Evolutionary conservation across 768 basidiomycete species (phyloP).

Genomic region (Pisolithus sp.): DNA sequence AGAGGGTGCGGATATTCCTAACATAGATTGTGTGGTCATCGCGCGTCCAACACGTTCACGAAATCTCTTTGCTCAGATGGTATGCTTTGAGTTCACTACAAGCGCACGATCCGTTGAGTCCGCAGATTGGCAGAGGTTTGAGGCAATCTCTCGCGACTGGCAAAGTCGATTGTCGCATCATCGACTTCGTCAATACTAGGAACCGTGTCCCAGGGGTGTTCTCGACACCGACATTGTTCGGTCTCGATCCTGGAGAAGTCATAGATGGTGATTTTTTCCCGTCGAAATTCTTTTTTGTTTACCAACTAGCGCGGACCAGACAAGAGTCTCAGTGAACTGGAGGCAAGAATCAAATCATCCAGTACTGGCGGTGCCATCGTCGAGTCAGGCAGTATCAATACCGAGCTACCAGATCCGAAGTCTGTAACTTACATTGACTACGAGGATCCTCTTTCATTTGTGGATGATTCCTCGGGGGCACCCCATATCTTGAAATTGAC

Average conservation of each 20-base stretch:
- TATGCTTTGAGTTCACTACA: slow-evolving; percentile 23
- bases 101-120: neutral
- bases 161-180: slow-evolving; percentile 79
- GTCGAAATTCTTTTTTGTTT: neutral
- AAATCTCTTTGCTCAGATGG: slow-evolving; percentile 93
- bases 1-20: slow-evolving; percentile 92
- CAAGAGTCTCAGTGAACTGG: slow-evolving; percentile 43
- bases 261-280: slow-evolving; percentile 43
- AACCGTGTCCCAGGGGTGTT: slow-evolving; percentile 64
- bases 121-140: slow-evolving; percentile 90
- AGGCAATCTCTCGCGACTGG: slow-evolving; percentile 73
- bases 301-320: slow-evolving; percentile 30
- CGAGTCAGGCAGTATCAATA: slow-evolving; percentile 18
- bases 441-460: slow-evolving; percentile 63
- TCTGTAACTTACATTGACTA: slow-evolving; percentile 72
- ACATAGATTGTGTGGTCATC: slow-evolving; percentile 85
- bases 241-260: slow-evolving; percentile 67
- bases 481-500: slow-evolving; percentile 53
- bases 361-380: slow-evolving; percentile 1
- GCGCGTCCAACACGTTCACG: slow-evolving; percentile 85
- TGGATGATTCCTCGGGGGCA: slow-evolving; percentile 42
- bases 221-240: slow-evolving; percentile 78
- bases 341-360: slow-evolving; percentile 31
- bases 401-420: slow-evolving; percentile 44
- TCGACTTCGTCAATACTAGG: slow-evolving; percentile 84